Base-by-base conservation (phyloP, 371 early-diverging fungal genomes). In the Smittium culicis region DNA sequence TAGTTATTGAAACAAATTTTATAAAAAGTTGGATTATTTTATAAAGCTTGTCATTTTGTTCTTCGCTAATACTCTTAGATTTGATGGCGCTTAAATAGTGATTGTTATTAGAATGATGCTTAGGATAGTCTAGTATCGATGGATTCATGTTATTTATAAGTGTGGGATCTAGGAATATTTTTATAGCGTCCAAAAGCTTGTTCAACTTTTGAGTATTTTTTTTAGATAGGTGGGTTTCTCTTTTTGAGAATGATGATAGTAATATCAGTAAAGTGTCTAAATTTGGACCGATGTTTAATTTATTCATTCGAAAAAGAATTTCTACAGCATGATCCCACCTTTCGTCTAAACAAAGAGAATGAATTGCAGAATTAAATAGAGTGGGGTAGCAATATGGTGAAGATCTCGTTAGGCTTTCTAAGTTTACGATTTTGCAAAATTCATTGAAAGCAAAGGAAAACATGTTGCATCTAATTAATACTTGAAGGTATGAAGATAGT, bases 201-300 rank as follows among this genome's bases (percentile, higher is more conserved):
- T 17, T 17, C 2, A 32, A 3, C 20, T 25, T 62, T 17, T 20
- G 16, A 8, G 2, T 35, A 14, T 8, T 3, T 27, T 11, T 31
- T 14, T 62, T 3, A 30, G 30, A 30, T 62, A 57, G 27, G 30
- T 62, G 5, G 20, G 5, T 11, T 20, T 45, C 45, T 20, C 20
- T 45, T 45, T 45, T 45, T 20, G 45, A 20, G 45, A 45, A 45
- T 11, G 20, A 11, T 20, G 45, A 45, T 20, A 45, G 45, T 20
- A 45, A 5, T 45, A 45, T 45, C 45, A 62, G 24, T 1, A 64
- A 45, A 64, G 65, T 14, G 16, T 64, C 65, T 31, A 62, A 20
- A 35, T 32, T 31, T 20, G 62, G 62, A 35, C 62, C 62, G 2
- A 64, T 35, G 8, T n/a, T 45, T 11, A 34, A 45, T 34, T 62